Evolutionary conservation across 1,284 basidiomycete species (phyloP).

Genomic region (Cutaneotrichosporon arboriforme): DNA sequence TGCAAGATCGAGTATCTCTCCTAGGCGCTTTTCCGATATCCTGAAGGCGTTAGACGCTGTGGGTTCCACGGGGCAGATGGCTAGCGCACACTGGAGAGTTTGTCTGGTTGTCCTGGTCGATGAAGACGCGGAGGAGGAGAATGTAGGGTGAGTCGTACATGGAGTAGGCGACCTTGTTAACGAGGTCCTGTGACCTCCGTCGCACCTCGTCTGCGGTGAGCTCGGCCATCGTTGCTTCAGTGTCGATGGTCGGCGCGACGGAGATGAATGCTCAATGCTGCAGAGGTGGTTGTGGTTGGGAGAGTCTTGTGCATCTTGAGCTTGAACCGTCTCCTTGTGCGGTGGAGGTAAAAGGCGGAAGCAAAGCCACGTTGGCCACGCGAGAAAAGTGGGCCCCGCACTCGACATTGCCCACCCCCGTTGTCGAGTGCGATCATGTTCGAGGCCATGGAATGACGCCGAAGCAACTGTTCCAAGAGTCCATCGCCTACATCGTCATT

Average conservation of each 20-base stretch:
- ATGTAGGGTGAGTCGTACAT: conserved; percentile 93
- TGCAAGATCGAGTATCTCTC: conserved; percentile 76
- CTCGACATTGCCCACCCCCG: no score
- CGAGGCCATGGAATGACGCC: no score
- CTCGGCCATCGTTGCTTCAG: conserved; percentile 18
- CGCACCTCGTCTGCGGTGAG: conserved; percentile 35
- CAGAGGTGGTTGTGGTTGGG: no score
- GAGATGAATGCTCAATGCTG: no score
- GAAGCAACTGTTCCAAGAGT: neutral
- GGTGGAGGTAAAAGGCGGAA: no score
- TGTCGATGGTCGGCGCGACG: no score
- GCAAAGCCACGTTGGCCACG: no score
- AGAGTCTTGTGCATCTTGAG: no score
- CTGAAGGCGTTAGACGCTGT: conserved; percentile 10
- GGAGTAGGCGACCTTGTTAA: conserved; percentile 84
- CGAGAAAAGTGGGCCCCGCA: no score
- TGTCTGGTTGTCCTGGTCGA: conserved; percentile 55
- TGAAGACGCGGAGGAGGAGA: conserved; percentile 87
- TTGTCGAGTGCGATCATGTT: no score
- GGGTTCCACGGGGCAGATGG: no score
- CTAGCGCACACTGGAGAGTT: conserved; percentile 60
- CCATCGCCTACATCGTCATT: neutral
- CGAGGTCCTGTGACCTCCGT: conserved; percentile 53
- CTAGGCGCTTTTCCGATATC: conserved; percentile 57
- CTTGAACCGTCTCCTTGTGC: no score